Evolutionary conservation across 2,329 filamentous ascomycete species (phyloP).

Genomic region (Parastagonospora avenae): DNA sequence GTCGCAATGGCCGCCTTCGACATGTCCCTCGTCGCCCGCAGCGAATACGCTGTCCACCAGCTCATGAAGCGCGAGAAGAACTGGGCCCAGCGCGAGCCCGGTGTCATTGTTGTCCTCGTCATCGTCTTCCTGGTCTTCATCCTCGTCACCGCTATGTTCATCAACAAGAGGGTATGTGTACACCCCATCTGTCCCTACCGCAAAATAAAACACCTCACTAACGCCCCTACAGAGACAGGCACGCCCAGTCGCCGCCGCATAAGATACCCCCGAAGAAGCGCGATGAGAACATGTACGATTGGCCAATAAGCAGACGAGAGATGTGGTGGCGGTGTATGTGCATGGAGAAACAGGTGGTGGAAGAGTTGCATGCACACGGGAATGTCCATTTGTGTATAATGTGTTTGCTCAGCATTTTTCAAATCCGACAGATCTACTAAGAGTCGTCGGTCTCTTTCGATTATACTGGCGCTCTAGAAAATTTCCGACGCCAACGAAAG

Average conservation of each 20-base stretch:
- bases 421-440: slow-evolving; percentile 11
- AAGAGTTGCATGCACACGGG: too few species aligned
- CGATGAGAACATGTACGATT: too few species aligned
- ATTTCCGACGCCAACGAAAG: slow-evolving; percentile 25
- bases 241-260: slow-evolving; percentile 6
- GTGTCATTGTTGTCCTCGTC: slow-evolving; percentile 67
- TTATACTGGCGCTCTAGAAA: slow-evolving; percentile 29
- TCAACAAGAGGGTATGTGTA: slow-evolving; percentile 51
- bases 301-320: background rate
- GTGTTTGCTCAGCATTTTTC: slow-evolving; percentile 26
- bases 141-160: slow-evolving; percentile 57
- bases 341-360: too few species aligned
- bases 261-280: slow-evolving; percentile 18
- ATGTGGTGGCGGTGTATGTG: too few species aligned
- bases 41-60: slow-evolving; percentile 44
- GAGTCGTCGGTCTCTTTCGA: background rate
- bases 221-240: slow-evolving; percentile 20
- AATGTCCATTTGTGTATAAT: slow-evolving; percentile 27
- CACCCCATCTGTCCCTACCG: background rate
- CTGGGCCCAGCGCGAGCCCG: slow-evolving; percentile 63
- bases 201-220: background rate
- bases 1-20: slow-evolving; percentile 46
- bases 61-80: slow-evolving; percentile 59
- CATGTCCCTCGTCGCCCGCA: slow-evolving; percentile 44
- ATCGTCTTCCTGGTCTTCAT: slow-evolving; percentile 63